These are phyloP conservation scores for Coemansia sp. DNA, from an alignment of 192 early-diverging fungal genomes.

Conservation along the genomic window DNA sequence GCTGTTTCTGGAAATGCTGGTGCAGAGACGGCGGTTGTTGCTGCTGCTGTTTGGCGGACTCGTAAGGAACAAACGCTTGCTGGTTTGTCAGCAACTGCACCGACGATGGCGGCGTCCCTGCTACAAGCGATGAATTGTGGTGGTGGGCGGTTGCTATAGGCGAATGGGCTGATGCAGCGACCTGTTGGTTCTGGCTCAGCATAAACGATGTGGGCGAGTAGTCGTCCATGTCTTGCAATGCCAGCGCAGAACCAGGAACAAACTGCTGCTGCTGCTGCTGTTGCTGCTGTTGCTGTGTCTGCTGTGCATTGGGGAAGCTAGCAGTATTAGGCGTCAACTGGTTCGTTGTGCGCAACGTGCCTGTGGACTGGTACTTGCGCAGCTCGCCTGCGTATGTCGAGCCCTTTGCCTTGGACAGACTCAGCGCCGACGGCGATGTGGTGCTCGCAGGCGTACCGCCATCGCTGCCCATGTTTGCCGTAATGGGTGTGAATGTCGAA, in stretches of 20 bases:
- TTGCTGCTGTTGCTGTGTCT: neutral
- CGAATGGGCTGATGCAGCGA: neutral
- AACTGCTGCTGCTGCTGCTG: neutral
- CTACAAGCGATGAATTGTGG: neutral
- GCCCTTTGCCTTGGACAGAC: neutral
- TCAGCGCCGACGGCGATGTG: neutral
- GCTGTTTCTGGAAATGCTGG: constrained; percentile 13
- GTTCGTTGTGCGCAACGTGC: constrained; percentile 24
- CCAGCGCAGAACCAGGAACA: neutral
- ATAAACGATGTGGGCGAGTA: neutral
- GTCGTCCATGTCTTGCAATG: constrained; percentile 9
- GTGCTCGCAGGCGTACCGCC: neutral
- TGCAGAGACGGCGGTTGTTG: constrained; percentile 19
- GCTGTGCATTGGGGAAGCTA: neutral
- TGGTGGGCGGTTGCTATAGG: constrained; percentile 4
- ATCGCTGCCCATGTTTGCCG: neutral
- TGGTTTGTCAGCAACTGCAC: neutral
- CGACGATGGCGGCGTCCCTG: neutral
- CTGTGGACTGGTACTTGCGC: constrained; percentile 51
- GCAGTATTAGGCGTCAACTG: neutral
- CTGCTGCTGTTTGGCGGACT: neutral
- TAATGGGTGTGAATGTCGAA: constrained; percentile 34
- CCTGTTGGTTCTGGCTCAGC: neutral
- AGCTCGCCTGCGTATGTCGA: constrained; percentile 19
- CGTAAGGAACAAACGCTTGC: neutral